Conservation (phyloP, 805 yeast genomes). For the Tetrapisispora namnaoensis region DNA sequence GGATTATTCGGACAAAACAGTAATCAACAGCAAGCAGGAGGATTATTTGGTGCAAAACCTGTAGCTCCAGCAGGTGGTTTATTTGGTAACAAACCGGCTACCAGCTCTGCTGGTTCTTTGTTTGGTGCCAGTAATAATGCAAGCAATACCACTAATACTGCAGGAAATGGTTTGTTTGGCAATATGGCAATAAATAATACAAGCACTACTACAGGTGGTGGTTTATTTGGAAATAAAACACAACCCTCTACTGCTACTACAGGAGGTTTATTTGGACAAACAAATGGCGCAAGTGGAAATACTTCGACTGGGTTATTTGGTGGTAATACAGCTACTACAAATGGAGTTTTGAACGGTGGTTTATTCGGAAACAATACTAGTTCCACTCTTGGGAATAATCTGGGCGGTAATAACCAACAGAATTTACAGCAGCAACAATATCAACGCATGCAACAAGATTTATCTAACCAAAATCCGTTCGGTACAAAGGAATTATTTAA, state of each 20-base stretch:
- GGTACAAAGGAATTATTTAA: conserved; percentile 66
- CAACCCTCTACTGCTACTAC: conserved; percentile 10
- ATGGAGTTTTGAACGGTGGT: conserved; percentile 11
- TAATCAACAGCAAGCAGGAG: conserved; percentile 5
- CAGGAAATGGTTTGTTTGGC: conserved; percentile 12
- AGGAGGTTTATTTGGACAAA: conserved; percentile 37
- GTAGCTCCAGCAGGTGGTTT: conserved; percentile 8
- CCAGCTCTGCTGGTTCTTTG: not conserved
- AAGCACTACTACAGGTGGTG: conserved; percentile 9
- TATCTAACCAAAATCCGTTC: conserved; percentile 48
- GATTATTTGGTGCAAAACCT: conserved; percentile 17
- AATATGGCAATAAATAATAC: conserved; percentile 9
- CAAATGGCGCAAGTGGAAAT: not conserved
- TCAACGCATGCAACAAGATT: conserved; percentile 25
- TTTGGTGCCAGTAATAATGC: conserved; percentile 23
- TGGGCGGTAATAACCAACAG: conserved; percentile 29
- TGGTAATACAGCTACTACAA: conserved; percentile 5
- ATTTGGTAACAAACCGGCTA: conserved; percentile 6
- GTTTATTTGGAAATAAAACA: conserved; percentile 29
- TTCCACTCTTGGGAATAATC: conserved; percentile 16
- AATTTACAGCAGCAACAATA: conserved; percentile 15
- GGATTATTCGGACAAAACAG: conserved; percentile 21
- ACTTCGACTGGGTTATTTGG: conserved; percentile 7
- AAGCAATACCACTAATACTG: conserved; percentile 1
- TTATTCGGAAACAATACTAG: conserved; percentile 24